Conservation (phyloP, 73 alveolate genomes). For the Stentor coeruleus region DNA sequence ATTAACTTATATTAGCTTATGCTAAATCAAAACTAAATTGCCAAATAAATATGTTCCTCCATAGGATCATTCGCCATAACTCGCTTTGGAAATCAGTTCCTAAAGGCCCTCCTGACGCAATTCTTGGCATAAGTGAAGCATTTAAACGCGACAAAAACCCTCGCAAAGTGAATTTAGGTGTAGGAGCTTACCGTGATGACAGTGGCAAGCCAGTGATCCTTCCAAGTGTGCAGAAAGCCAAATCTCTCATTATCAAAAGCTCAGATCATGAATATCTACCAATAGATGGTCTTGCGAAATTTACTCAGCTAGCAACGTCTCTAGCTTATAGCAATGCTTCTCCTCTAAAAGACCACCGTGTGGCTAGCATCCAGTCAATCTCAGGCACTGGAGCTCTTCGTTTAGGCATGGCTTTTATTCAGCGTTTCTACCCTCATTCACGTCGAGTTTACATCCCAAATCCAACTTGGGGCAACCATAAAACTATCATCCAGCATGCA, state of each 20-base stretch:
- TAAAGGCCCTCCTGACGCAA: no score
- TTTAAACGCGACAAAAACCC: no score
- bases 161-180: conserved; percentile 77
- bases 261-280: conserved; percentile 91
- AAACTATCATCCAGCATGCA: conserved; percentile 62
- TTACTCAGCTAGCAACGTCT: conserved; percentile 57
- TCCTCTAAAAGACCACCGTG: neutral
- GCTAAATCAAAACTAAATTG: no score
- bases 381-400: conserved; percentile 97
- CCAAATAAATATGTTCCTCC: no score
- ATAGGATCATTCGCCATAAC: no score
- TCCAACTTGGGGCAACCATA: conserved; percentile 96
- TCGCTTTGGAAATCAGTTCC: no score
- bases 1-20: no score
- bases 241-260: conserved; percentile 57
- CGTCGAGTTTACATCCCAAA: conserved; percentile 57
- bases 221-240: conserved; percentile 57
- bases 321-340: conserved; percentile 62
- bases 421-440: neutral
- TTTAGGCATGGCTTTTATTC: conserved; percentile 79
- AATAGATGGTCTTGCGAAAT: conserved; percentile 84
- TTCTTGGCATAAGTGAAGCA: no score
- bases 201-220: conserved; percentile 54
- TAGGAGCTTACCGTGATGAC: conserved; percentile 93
- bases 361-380: conserved; percentile 74